These are phyloP conservation scores for Vigna reflexopilosa DNA, from an alignment of 306 rosid species.

Conservation along the genomic window DNA sequence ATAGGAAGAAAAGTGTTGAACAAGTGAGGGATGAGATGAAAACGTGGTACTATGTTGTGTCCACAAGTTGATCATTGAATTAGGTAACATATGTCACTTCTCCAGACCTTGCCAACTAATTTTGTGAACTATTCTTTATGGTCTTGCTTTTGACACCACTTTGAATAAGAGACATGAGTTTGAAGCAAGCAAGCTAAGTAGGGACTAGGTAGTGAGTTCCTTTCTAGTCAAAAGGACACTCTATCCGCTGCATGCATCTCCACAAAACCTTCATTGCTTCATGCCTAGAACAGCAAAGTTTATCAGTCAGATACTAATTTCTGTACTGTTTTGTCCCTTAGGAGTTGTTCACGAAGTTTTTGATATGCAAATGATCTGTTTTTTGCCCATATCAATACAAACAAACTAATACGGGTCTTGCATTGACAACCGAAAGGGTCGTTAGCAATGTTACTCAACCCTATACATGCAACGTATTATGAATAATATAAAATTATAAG, in stretches of 20 bases:
- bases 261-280: neutral
- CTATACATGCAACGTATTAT: neutral
- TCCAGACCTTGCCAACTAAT: constrained; percentile 44
- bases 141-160: constrained; percentile 29
- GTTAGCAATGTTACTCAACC: neutral
- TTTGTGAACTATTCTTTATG: neutral
- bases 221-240: constrained; percentile 45
- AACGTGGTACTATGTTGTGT: constrained; percentile 1
- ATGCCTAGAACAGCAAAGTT: neutral
- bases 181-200: constrained; percentile 57
- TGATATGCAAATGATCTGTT: neutral
- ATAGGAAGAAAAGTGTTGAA: constrained; percentile 25
- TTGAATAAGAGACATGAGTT: constrained; percentile 55
- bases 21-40: constrained; percentile 25
- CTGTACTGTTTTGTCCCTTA: neutral
- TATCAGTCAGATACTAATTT: neutral
- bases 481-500: neutral
- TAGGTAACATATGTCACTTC: constrained; percentile 34
- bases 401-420: neutral
- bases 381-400: neutral
- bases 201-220: constrained; percentile 51
- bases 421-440: neutral
- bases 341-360: neutral
- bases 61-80: constrained; percentile 19
- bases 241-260: constrained; percentile 45